These are phyloP conservation scores for Salisapilia sapeloensis DNA, from an alignment of 352 stramenopile species.

Conservation along the genomic window DNA sequence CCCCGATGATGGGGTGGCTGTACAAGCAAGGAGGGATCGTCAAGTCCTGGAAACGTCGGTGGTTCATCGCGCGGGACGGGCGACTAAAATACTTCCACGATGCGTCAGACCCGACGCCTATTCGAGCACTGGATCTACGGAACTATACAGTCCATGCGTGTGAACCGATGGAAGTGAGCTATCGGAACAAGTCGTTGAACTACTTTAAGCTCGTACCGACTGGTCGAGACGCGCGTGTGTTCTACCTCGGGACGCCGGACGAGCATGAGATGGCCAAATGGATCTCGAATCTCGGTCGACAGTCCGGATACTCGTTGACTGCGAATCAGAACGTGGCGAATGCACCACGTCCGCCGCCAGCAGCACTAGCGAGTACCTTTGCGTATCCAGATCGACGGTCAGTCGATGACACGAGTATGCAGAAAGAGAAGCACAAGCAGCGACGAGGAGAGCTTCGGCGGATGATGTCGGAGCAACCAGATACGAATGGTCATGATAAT, in stretches of 20 bases:
- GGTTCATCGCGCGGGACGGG: conserved; percentile 64
- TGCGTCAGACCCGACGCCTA: conserved; percentile 38
- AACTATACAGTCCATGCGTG: conserved; percentile 40
- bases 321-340: not conserved
- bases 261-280: conserved; percentile 54
- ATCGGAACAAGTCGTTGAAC: conserved; percentile 31
- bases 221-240: conserved; percentile 36
- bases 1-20: conserved; percentile 48
- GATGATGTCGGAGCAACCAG: not conserved
- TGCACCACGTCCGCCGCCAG: not conserved
- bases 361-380: not conserved
- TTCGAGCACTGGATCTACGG: conserved; percentile 46
- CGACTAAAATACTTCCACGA: conserved; percentile 66
- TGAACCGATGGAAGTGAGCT: conserved; percentile 32
- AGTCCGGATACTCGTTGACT: conserved; percentile 12
- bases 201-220: conserved; percentile 58
- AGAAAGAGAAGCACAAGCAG: not conserved
- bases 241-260: conserved; percentile 50
- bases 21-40: conserved; percentile 69
- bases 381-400: conserved; percentile 1
- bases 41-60: conserved; percentile 75
- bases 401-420: not conserved
- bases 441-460: not conserved
- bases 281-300: conserved; percentile 33
- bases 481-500: not conserved